phyloP scores from a whole-genome alignment of 1,284 basidiomycete genomes.

The Sanghuangporus baumii region DNA sequence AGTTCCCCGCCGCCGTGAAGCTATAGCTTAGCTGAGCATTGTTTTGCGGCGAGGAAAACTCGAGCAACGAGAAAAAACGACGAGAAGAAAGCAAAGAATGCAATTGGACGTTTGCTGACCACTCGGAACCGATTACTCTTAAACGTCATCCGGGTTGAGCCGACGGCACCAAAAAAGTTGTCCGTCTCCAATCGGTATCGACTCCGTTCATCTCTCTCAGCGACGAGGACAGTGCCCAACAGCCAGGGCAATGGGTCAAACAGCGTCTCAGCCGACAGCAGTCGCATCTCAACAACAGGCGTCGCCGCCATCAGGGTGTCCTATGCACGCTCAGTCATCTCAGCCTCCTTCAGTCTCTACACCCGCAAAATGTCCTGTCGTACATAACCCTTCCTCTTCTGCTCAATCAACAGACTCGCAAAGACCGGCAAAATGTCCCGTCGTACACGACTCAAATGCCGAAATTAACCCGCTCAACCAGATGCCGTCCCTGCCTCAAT shows the following conservation, averaged over 20 bases:
- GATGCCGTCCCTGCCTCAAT: slow-evolving; percentile 80
- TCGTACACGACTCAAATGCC: not conserved
- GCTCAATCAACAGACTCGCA: not conserved
- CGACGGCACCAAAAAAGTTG: not conserved
- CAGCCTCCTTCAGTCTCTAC: not conserved
- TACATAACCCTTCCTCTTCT: slow-evolving; percentile 4
- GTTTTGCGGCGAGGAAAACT: too few species aligned
- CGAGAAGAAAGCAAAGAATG: not conserved
- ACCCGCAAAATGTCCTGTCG: slow-evolving; percentile 13
- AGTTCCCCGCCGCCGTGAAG: too few species aligned
- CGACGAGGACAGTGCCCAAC: not conserved
- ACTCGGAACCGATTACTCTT: not conserved
- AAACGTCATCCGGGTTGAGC: not conserved
- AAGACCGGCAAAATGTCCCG: slow-evolving; percentile 12
- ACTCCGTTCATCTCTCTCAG: not conserved
- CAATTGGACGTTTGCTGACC: not conserved
- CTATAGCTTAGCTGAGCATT: too few species aligned
- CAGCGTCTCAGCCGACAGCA: slow-evolving; percentile 12
- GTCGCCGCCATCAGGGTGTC: slow-evolving; percentile 11
- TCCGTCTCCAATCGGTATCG: not conserved
- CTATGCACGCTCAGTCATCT: slow-evolving; percentile 13
- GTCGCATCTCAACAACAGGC: not conserved
- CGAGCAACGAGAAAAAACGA: not conserved
- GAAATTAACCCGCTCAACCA: slow-evolving; percentile 80
- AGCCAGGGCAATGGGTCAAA: slow-evolving; percentile 10